Base-by-base conservation (phyloP, 306 rosid genomes). In the Acmispon strigosus region DNA sequence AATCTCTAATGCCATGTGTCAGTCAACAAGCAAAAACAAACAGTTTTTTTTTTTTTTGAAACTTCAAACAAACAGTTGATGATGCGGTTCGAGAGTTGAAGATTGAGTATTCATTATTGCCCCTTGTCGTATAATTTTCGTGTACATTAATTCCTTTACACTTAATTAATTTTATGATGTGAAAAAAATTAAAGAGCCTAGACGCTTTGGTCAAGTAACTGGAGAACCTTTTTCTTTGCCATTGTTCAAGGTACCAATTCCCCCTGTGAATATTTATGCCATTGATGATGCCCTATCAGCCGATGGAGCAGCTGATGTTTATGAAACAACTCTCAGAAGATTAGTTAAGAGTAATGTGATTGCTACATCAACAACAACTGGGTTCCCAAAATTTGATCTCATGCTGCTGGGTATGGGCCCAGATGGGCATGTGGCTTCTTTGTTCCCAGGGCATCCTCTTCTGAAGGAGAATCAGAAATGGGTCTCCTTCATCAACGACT, bases 381-480 rank as follows among this genome's bases (percentile, higher is more conserved):
- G 86, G 10, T 75, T 87, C 49, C 98, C 98, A 16, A 92, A 86
- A 81, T 86, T 89, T 48, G 98, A 92, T 79, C 90, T 92, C 39
- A 80, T 78, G 83, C 84, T 92, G 6, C 64, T 92, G 4, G 96
- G 91, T 4, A 87, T 89, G 96, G 98, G 98, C 32, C 89, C 98
- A 24, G 96, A 92, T 76, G 98, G 98, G 16, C 96, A 89, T 5
- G 86, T 92, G 10, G 98, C 90, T 50, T 87, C 96, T 27, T 77
- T 92, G 22, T 89, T 89, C 78, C 95, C 96, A 1, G 88, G 88
- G 8, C 92, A 92, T 51, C 81, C 86, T 55, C 83, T 80, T 50
- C 55, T 83, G 32, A 43, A 74, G 3, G 98, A 92, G 80, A 64
- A 77, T 39, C 16, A 80, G 41, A 87, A 84, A 58, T 92, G 96